Evolutionary conservation across 2,329 filamentous ascomycete species (phyloP).

Genomic region (Sporothrix globosa): DNA sequence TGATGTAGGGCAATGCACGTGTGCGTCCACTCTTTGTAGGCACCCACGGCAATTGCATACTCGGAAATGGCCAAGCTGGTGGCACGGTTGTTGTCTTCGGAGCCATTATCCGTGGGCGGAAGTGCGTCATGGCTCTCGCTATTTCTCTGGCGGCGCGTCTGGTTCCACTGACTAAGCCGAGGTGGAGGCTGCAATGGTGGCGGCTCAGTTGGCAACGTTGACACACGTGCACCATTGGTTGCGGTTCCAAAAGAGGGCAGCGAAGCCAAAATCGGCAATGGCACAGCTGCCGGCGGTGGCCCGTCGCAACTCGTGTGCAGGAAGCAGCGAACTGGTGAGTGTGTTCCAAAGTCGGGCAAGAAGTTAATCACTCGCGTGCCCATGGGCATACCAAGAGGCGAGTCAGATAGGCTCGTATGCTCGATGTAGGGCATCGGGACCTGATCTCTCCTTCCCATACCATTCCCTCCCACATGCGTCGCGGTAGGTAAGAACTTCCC

Average conservation of each 20-base stretch:
- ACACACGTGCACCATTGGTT: background rate
- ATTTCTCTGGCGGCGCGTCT: background rate
- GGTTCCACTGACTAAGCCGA: background rate
- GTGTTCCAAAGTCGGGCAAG: background rate
- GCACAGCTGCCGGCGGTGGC: background rate
- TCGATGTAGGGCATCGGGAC: background rate
- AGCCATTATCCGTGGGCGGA: background rate
- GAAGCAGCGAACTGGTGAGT: constrained; percentile 6
- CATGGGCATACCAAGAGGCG: background rate
- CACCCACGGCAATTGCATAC: background rate
- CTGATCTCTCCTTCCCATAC: background rate
- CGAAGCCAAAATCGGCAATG: background rate
- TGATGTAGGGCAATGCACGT: background rate
- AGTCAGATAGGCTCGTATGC: background rate
- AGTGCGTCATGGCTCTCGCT: background rate
- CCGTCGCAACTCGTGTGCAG: background rate
- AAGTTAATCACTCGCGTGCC: constrained; percentile 1
- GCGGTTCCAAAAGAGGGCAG: background rate
- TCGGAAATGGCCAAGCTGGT: background rate
- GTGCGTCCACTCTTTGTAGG: background rate
- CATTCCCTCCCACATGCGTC: background rate
- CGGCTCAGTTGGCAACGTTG: background rate
- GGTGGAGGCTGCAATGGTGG: background rate
- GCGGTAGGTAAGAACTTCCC: background rate
- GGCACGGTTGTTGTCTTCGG: background rate